These are phyloP conservation scores for Medicago arabica DNA, from an alignment of 306 rosid genomes.

Conservation along the genomic window DNA sequence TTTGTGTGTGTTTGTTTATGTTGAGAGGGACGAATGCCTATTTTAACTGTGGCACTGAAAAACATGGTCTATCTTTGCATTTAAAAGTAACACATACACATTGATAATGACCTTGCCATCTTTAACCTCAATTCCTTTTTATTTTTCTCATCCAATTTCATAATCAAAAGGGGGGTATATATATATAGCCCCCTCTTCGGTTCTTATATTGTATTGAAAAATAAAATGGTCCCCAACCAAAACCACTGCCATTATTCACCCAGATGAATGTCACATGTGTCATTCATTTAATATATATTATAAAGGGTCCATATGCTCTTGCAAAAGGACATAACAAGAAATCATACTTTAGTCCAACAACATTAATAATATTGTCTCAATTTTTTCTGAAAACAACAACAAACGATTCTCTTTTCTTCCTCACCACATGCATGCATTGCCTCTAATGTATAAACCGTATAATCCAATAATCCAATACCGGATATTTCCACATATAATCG, in stretches of 20 bases:
- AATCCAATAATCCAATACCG: slow-evolving; percentile 10
- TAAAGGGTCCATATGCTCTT: slow-evolving; percentile 32
- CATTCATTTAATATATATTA: slow-evolving; percentile 37
- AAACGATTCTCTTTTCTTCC: slow-evolving; percentile 19
- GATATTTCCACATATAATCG: slow-evolving; percentile 35
- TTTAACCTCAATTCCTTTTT: slow-evolving; percentile 31
- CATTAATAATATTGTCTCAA: slow-evolving; percentile 37
- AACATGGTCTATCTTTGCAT: slow-evolving; percentile 63
- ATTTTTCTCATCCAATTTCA: background rate
- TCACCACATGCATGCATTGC: slow-evolving; percentile 50
- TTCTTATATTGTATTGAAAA: background rate
- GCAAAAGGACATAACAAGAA: slow-evolving; percentile 28
- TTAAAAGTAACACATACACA: slow-evolving; percentile 60
- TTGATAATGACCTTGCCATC: slow-evolving; percentile 71
- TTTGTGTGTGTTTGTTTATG: slow-evolving; percentile 50
- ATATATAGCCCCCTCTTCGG: background rate
- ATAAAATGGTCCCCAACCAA: slow-evolving; percentile 46
- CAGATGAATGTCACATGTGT: slow-evolving; percentile 50
- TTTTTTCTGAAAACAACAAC: slow-evolving; percentile 22
- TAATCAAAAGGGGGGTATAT: slow-evolving; percentile 26
- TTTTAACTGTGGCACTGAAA: slow-evolving; percentile 96
- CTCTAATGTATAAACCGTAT: slow-evolving; percentile 31
- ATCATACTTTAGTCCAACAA: slow-evolving; percentile 32
- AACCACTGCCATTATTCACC: slow-evolving; percentile 32
- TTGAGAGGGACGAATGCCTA: slow-evolving; percentile 80